Conservation (phyloP, 805 yeast genomes). For the Saturnispora sekii region DNA sequence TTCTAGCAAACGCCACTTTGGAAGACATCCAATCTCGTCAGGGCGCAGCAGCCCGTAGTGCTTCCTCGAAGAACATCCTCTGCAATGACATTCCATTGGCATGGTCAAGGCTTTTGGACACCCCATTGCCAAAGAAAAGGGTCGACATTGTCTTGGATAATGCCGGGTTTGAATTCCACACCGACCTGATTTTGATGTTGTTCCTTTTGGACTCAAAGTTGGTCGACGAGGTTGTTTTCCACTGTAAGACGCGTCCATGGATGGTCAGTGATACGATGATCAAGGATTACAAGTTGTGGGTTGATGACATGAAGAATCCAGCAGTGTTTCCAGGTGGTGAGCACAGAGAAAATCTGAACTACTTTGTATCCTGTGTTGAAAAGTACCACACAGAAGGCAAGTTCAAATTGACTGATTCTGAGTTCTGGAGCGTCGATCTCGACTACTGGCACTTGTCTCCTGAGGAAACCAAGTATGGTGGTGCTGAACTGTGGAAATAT, state of each 20-base stretch:
- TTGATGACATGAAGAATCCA: constrained; percentile 45
- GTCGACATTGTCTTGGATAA: constrained; percentile 85
- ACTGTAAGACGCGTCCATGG: constrained; percentile 91
- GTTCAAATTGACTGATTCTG: constrained; percentile 44
- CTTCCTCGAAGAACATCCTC: constrained; percentile 69
- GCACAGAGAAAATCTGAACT: constrained; percentile 37
- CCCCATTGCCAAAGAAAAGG: constrained; percentile 31
- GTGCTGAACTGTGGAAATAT: constrained; percentile 50
- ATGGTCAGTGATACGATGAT: constrained; percentile 95
- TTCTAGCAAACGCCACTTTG: constrained; percentile 77
- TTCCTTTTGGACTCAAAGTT: constrained; percentile 65
- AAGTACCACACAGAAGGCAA: constrained; percentile 36
- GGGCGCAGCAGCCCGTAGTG: constrained; percentile 78
- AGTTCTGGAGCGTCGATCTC: constrained; percentile 79
- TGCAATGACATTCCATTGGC: constrained; percentile 64
- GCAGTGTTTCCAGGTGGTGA: constrained; percentile 37
- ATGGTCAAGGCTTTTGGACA: constrained; percentile 40
- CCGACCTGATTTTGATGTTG: constrained; percentile 62
- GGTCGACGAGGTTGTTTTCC: constrained; percentile 57
- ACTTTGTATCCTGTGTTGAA: constrained; percentile 37
- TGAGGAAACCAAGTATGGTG: constrained; percentile 44
- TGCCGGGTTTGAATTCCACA: constrained; percentile 89
- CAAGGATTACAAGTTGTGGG: constrained; percentile 56
- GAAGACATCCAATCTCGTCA: constrained; percentile 89
- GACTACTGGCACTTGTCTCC: constrained; percentile 66